Conservation (phyloP, 2,329 filamentous ascomycete species). For the Scleromitrula shiraiana region DNA sequence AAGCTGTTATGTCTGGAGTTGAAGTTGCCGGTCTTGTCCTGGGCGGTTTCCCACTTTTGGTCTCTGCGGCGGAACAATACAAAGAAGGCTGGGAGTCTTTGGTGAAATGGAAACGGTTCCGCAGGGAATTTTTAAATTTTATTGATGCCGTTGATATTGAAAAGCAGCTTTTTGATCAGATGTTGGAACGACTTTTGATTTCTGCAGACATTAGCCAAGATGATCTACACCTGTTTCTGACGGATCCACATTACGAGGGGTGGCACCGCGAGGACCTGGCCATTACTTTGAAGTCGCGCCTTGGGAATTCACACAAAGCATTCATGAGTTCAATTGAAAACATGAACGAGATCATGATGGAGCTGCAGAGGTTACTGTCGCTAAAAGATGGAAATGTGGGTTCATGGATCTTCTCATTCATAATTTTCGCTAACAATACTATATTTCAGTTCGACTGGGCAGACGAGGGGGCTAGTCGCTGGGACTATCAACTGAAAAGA, state of each 20-base stretch:
- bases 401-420: neutral
- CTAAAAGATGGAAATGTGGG: conserved; percentile 21
- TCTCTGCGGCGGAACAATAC: conserved; percentile 20
- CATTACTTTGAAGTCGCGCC: conserved; percentile 9
- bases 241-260: conserved; percentile 13
- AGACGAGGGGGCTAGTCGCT: conserved; percentile 14
- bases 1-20: neutral
- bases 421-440: too few relatives aligned
- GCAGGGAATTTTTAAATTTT: conserved; percentile 17
- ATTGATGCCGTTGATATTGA: conserved; percentile 20
- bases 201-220: conserved; percentile 17
- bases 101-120: conserved; percentile 21
- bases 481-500: conserved; percentile 22
- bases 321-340: conserved; percentile 18
- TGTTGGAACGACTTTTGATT: conserved; percentile 17
- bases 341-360: conserved; percentile 15
- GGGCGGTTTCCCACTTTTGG: conserved; percentile 19
- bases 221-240: conserved; percentile 17
- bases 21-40: conserved; percentile 21
- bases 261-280: conserved; percentile 17
- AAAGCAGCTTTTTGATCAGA: conserved; percentile 18
- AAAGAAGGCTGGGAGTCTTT: conserved; percentile 21
- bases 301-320: conserved; percentile 15
- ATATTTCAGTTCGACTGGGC: conserved; percentile 21
- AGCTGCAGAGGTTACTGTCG: conserved; percentile 16